Base-by-base conservation (phyloP, 1,139 yeast genomes). In the Tardiomyces digboiensis region DNA sequence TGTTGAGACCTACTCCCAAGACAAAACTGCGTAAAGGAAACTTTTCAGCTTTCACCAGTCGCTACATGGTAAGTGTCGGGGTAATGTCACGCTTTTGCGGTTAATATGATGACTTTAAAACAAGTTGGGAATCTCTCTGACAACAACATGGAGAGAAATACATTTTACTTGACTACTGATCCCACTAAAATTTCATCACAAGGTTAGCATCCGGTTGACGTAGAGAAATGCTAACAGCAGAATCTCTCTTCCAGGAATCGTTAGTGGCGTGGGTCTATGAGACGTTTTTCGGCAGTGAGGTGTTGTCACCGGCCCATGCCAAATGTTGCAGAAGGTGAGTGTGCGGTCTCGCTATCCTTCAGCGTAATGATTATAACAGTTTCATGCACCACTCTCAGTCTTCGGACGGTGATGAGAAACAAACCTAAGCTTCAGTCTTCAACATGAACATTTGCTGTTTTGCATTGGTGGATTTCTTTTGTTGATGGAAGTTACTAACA, bases 41-140 rank as follows among this genome's bases (percentile, higher is more conserved):
- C 10, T 26, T 26, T 26, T 8, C 33, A 26, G 10, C 33, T 8
- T 5, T 5, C 16, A n/a, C 12, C 33, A 26, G 5, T 8, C 33
- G 14, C 33, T 16, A 26, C 33, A 22, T 22, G 33, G 33, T 26
- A 26, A 26, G 33, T 26, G 33, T 26, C n/a, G n/a, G n/a, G n/a
- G n/a, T n/a, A n/a, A n/a, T n/a, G n/a, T n/a, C n/a, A n/a, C n/a
- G n/a, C n/a, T n/a, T n/a, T n/a, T n/a, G n/a, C n/a, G n/a, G 33
- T 13, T 16, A 26, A 14, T 13, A 46, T 57, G 61, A 57, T 55
- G 60, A 57, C 47, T 49, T 46, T 48, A 49, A 44, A 26, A 26
- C 59, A 58, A 56, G 60, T 56, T 58, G 62, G 61, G 62, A 58
- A 57, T 58, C 62, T 58, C 62, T 58, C 62, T 58, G 62, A 58